Evolutionary conservation across 2,329 filamentous ascomycete species (phyloP), one percentile per base, ranked within the genome.

Genomic region (Sarocladium strictum): DNA sequence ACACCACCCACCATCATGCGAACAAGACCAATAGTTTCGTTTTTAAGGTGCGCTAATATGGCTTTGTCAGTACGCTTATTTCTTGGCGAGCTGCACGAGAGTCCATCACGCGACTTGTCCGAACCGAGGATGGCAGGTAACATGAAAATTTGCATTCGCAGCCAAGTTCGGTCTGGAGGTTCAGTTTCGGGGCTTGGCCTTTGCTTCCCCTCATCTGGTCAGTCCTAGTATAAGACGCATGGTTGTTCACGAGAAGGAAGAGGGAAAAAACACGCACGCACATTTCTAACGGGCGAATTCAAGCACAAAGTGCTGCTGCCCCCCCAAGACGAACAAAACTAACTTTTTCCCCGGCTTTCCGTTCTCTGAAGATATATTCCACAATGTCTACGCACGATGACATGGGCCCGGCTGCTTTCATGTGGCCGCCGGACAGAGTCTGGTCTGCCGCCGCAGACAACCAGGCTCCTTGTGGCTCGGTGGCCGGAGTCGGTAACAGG

Each of bases 401-500:
- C 32, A 73, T 74, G 69, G 81, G 80, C 11, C 80, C 80, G 7
- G 79, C 80, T 19, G 79, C 77, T 10, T 83, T 85, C 63, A 69
- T 84, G 66, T 85, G 81, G 81, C 82, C 81, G 3, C 63, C 71
- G 14, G 80, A 84, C 64, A 72, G 81, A 53, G 68, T 70, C 38
- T 86, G 81, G 80, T 71, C 71, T 51, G 77, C 74, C 27, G 70
- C 72, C 12, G 66, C 74, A 35, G 81, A 85, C 61, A 84, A 84
- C 60, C 77, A 64, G 4, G 71, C 75, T 6, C 82, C 82, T 0
- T 85, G 83, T 61, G 81, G 82, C 53, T 81, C 79, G 11, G 66
- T 69, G 11, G 69, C 72, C 15, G 68, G 70, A 1, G 68, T 74
- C 2, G 67, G 65, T 17, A 80, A 80, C 57, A 69, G 82, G 54